Conservation (phyloP, 2,329 filamentous ascomycete species). For the Pyrenochaeta sp. region DNA sequence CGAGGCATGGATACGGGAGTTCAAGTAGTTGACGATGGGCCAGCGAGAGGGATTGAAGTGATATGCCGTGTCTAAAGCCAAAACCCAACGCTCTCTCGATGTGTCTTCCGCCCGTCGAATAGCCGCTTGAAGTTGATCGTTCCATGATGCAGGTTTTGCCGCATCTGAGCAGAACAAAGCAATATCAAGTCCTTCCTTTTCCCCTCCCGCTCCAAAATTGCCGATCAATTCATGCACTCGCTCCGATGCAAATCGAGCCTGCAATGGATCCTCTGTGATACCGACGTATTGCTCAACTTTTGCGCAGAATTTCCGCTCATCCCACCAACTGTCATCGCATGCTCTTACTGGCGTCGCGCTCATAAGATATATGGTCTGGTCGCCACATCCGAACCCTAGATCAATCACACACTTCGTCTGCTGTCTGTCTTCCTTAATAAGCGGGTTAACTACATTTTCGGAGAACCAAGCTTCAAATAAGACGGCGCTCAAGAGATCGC, state of each 20-base stretch:
- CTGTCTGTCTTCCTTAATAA: neutral
- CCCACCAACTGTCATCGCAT: conserved; percentile 26
- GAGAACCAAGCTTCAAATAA: conserved; percentile 53
- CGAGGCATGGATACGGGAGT: conserved; percentile 53
- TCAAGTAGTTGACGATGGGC: conserved; percentile 55
- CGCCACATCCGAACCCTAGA: conserved; percentile 66
- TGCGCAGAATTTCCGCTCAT: conserved; percentile 5
- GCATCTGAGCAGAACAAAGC: conserved; percentile 60
- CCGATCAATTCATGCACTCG: conserved; percentile 16
- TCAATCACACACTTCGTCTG: conserved; percentile 53
- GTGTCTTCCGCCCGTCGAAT: conserved; percentile 6
- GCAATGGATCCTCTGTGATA: conserved; percentile 59
- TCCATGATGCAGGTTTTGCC: conserved; percentile 57
- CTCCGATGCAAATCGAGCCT: conserved; percentile 50
- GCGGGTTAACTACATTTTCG: conserved; percentile 5
- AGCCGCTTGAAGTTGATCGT: conserved; percentile 25
- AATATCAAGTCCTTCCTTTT: conserved; percentile 21
- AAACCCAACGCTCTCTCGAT: conserved; percentile 55
- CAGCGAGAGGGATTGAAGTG: conserved; percentile 63
- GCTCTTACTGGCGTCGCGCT: conserved; percentile 16
- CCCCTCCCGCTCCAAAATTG: neutral
- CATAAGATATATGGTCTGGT: conserved; percentile 61
- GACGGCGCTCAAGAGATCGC: conserved; percentile 58
- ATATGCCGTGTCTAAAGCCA: conserved; percentile 65
- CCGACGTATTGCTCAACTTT: conserved; percentile 56